These are phyloP conservation scores for Penicillium salamii DNA, from an alignment of 495 filamentous ascomycete genomes.

Conservation along the genomic window DNA sequence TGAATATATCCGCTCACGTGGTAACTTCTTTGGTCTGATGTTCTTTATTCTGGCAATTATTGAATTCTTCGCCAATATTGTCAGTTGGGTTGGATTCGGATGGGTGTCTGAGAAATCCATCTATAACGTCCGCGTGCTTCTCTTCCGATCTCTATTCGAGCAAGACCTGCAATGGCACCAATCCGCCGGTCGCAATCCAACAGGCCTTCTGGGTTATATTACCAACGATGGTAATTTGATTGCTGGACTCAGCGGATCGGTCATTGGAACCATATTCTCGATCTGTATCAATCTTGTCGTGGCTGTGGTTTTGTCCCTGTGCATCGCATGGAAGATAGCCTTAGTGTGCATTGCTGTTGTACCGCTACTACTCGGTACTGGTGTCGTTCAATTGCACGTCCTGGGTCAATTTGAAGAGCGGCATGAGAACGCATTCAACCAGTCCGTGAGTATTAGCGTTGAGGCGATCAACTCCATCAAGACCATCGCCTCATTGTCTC, in stretches of 20 bases:
- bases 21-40: constrained; percentile 48
- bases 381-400: constrained; percentile 48
- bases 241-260: constrained; percentile 42
- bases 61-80: constrained; percentile 48
- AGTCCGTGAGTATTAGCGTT: constrained; percentile 44
- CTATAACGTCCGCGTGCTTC: constrained; percentile 44
- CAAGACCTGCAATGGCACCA: constrained; percentile 52
- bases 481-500: constrained; percentile 48
- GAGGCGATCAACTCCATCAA: constrained; percentile 51
- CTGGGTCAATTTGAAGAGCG: constrained; percentile 54
- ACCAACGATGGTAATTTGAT: constrained; percentile 45
- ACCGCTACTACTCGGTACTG: constrained; percentile 37
- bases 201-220: constrained; percentile 41
- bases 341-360: constrained; percentile 36
- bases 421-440: constrained; percentile 50
- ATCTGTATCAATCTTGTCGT: constrained; percentile 37
- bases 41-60: constrained; percentile 51
- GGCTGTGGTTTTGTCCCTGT: constrained; percentile 33
- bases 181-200: constrained; percentile 37
- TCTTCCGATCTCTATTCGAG: constrained; percentile 46
- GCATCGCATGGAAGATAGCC: constrained; percentile 38
- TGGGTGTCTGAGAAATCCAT: constrained; percentile 47
- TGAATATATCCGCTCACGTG: constrained; percentile 29
- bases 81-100: constrained; percentile 46
- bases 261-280: constrained; percentile 43